Evolutionary conservation across 1,139 yeast genomes (phyloP).

Genomic region (Pichia sp.): DNA sequence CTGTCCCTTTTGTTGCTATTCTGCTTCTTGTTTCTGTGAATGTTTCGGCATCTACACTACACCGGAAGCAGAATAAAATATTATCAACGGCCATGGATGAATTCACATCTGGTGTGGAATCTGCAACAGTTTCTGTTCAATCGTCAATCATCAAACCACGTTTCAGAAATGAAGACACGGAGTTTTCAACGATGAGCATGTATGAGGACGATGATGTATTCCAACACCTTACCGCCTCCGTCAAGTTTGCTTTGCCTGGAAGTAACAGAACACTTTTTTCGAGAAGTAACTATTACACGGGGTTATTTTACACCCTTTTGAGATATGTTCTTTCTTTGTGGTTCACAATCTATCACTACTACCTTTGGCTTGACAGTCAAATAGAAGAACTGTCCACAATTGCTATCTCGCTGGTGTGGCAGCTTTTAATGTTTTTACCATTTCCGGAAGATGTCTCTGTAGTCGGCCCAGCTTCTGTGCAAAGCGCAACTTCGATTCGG

Average conservation of each 20-base stretch:
- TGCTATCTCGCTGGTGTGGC: constrained; percentile 19
- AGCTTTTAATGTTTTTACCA: constrained; percentile 16
- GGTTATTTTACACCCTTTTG: constrained; percentile 9
- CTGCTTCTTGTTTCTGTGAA: neutral
- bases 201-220: constrained; percentile 20
- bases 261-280: constrained; percentile 17
- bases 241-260: constrained; percentile 19
- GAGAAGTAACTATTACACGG: constrained; percentile 6
- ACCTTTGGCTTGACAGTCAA: neutral
- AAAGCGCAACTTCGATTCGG: constrained; percentile 6
- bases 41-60: neutral
- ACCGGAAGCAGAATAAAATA: neutral
- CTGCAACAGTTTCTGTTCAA: constrained; percentile 19
- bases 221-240: constrained; percentile 2
- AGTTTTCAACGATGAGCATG: constrained; percentile 23
- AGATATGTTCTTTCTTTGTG: constrained; percentile 12
- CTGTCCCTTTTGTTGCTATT: neutral
- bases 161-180: constrained; percentile 21
- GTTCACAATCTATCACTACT: constrained; percentile 14
- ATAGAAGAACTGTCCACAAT: constrained; percentile 1
- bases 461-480: constrained; percentile 11
- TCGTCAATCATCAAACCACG: constrained; percentile 28
- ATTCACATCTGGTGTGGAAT: constrained; percentile 3
- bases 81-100: neutral
- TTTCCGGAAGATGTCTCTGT: constrained; percentile 18